A percentile compares a stretch with the other conserved stretches of the same genome.
Conservation (phyloP, 192 early-diverging fungal species). For the Coemansia sp. region DNA sequence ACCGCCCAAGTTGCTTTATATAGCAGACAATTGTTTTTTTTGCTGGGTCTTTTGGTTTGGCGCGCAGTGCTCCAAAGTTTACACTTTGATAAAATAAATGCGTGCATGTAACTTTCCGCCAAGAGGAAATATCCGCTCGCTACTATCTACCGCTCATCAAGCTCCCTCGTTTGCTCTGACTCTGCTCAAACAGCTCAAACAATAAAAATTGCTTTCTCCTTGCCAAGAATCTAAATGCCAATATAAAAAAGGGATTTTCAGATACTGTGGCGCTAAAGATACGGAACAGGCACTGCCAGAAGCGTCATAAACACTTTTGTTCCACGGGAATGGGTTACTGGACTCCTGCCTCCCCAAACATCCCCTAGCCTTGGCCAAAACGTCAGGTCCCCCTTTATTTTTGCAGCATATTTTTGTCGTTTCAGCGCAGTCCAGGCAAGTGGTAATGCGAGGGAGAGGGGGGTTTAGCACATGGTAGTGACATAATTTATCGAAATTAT, state of each 20-base stretch:
- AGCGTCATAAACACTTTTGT: background rate
- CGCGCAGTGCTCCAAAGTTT: background rate
- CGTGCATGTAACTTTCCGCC: background rate
- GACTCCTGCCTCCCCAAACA: background rate
- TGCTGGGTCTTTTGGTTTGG: background rate
- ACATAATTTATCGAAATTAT: constrained; percentile 1
- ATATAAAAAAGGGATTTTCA: constrained; percentile 1
- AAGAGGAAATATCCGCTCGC: background rate
- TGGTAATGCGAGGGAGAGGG: background rate
- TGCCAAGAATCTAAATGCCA: background rate
- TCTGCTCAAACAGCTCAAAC: background rate
- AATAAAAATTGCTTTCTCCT: background rate
- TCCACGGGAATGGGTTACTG: background rate
- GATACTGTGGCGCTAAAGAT: background rate
- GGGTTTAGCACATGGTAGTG: background rate
- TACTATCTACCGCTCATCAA: too few relatives aligned
- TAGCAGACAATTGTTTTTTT: background rate
- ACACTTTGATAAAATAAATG: background rate
- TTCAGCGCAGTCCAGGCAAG: background rate
- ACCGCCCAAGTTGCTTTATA: background rate
- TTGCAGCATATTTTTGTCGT: background rate
- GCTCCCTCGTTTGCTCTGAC: too few relatives aligned
- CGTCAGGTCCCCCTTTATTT: background rate
- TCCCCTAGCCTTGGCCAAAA: background rate
- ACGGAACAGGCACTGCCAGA: background rate